Percentiles rank a stretch among this genome's conserved stretches.
Conservation (phyloP, 2,329 filamentous ascomycete species). For the Chrysoporthe puriensis region DNA sequence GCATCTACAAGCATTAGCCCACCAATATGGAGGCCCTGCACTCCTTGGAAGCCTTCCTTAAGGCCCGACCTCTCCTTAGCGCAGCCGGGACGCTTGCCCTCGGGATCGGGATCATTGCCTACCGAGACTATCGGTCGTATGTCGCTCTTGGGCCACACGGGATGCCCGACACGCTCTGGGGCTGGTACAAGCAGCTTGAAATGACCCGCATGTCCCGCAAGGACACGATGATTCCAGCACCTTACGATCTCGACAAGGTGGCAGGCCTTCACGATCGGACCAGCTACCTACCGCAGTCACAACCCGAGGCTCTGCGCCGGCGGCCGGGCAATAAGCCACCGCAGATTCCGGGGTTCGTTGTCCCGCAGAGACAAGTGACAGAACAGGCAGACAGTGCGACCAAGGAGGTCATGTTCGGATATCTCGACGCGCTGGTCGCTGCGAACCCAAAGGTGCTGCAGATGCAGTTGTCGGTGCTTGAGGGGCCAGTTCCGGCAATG, state of each 20-base stretch:
- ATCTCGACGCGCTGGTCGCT: slow-evolving; percentile 33
- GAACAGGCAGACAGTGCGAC: slow-evolving; percentile 30
- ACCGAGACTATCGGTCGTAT: slow-evolving; percentile 23
- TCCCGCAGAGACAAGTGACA: slow-evolving; percentile 44
- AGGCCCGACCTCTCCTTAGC: background rate
- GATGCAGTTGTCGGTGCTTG: slow-evolving; percentile 36
- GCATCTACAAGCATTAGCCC: background rate
- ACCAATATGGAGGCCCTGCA: slow-evolving; percentile 9
- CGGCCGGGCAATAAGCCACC: slow-evolving; percentile 24
- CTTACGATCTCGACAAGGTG: slow-evolving; percentile 30
- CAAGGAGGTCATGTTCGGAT: slow-evolving; percentile 33
- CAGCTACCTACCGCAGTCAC: slow-evolving; percentile 24
- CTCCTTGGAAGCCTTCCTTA: background rate
- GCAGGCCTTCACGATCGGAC: slow-evolving; percentile 27
- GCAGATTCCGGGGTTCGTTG: slow-evolving; percentile 39
- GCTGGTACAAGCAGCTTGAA: slow-evolving; percentile 30
- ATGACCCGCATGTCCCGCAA: slow-evolving; percentile 30
- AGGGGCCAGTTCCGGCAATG: slow-evolving; percentile 39
- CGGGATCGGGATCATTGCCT: slow-evolving; percentile 10
- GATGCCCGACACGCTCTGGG: slow-evolving; percentile 25
- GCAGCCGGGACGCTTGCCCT: slow-evolving; percentile 4
- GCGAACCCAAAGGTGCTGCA: slow-evolving; percentile 38
- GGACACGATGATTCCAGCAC: slow-evolving; percentile 33
- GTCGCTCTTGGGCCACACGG: slow-evolving; percentile 23
- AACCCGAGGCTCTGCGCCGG: slow-evolving; percentile 22